Evolutionary conservation across 2,329 filamentous ascomycete species (phyloP), one percentile per base, ranked within the genome.

Genomic region (Zymoseptoria brevis): DNA sequence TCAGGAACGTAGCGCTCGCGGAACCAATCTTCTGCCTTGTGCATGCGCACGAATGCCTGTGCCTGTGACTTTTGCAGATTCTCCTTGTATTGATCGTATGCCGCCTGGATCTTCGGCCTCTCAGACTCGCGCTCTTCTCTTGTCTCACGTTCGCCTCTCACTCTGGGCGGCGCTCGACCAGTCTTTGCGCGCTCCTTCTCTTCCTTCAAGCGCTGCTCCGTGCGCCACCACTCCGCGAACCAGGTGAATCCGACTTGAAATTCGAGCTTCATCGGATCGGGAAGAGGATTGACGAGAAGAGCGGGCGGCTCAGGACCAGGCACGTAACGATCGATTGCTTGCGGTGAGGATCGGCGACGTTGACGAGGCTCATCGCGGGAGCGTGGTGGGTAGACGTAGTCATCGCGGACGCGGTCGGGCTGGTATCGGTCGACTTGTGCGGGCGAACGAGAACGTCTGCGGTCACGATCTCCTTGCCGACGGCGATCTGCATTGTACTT

Each of bases 1-100:
- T 94, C 90, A 0, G 90, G 84, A 29, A 95, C 87, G 68, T 99
- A 99, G 72, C 90, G 87, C 75, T 99, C 94, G 67, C 87, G 90
- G 77, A 99, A 99, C 94, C 94, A 99, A 72, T 99, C 93, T 73
- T 99, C 94, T 50, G 86, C 86, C 73, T 96, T 96, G 75, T 99
- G 94, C 67, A 91, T 88, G 54, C 87, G 84, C 50, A 99, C 94
- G 72, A 99, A 99, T 1, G 83, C 80, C 64, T 91, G 86, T 0
- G 94, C 92, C 58, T 72, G 71, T 30, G 62, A 53, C 41, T 84
- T 76, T 66, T 86, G 84, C 9, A 86, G 75, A 60, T 85, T 83
- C 67, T 83, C 81, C 71, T 87, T 87, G 76, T 87, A 87, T 49
- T 79, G 73, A 67, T 87, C 84, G 61, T 87, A 87, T 2, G 83